phyloP scores from a whole-genome alignment of 2,329 filamentous ascomycete species.

The Acrodontium crateriforme region DNA sequence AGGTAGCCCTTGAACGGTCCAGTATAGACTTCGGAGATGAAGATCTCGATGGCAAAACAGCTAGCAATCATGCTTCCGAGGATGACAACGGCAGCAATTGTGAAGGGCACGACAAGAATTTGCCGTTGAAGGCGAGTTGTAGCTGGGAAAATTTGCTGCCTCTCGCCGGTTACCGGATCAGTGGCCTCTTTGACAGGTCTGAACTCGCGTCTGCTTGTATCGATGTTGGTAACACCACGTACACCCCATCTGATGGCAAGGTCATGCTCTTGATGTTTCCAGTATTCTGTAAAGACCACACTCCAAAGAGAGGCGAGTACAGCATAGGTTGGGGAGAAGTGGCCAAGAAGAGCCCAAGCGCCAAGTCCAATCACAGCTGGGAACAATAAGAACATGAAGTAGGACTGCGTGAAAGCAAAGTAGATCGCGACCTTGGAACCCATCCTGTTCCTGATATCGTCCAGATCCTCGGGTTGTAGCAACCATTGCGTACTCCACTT shows the following conservation, averaged over 20 bases:
- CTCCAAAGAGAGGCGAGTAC: conserved; percentile 72
- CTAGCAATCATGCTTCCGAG: conserved; percentile 72
- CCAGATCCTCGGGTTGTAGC: conserved; percentile 33
- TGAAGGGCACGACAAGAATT: conserved; percentile 72
- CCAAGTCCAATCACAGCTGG: conserved; percentile 65
- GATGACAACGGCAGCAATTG: conserved; percentile 53
- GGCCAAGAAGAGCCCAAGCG: conserved; percentile 69
- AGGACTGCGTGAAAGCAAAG: conserved; percentile 85
- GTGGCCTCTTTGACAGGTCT: conserved; percentile 60
- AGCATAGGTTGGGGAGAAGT: conserved; percentile 72
- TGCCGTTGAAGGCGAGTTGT: conserved; percentile 64
- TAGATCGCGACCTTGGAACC: conserved; percentile 70
- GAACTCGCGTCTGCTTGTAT: conserved; percentile 65
- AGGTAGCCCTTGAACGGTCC: conserved; percentile 77
- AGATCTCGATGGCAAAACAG: conserved; percentile 88
- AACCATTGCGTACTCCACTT: conserved; percentile 36
- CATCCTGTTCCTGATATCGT: conserved; percentile 37
- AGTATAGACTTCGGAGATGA: conserved; percentile 85
- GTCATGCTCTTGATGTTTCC: conserved; percentile 87
- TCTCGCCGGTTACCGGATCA: conserved; percentile 73
- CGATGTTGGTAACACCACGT: conserved; percentile 67
- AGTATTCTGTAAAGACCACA: conserved; percentile 83
- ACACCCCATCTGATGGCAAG: conserved; percentile 81
- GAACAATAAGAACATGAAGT: conserved; percentile 74
- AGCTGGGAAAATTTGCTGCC: conserved; percentile 59